Percentiles rank a stretch among this genome's conserved stretches.
Evolutionary conservation across 2,329 filamentous ascomycete genomes (phyloP).

Genomic region (Ophiocordyceps robertsii): DNA sequence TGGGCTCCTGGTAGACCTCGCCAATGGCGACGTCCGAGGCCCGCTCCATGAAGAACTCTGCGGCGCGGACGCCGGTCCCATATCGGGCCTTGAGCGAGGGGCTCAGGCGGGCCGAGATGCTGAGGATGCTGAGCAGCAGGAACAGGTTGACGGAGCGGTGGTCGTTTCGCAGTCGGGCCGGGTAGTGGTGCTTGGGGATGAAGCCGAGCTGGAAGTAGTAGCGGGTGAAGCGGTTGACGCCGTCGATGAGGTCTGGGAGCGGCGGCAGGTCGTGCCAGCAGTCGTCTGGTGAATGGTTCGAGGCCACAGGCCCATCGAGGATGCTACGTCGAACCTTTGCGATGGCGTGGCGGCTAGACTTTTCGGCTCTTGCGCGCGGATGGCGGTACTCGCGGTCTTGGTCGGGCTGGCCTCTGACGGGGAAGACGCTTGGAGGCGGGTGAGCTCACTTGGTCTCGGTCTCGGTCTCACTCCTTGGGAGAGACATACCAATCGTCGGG

Average conservation of each 20-base stretch:
- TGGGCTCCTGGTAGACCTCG: slow-evolving; percentile 39
- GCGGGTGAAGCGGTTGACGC: slow-evolving; percentile 36
- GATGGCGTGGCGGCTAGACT: slow-evolving; percentile 24
- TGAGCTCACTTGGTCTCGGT: slow-evolving; percentile 7
- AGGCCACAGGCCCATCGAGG: slow-evolving; percentile 14
- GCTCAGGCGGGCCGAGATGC: slow-evolving; percentile 42
- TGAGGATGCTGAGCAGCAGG: slow-evolving; percentile 39
- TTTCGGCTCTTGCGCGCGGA: slow-evolving; percentile 36
- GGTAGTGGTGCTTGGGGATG: slow-evolving; percentile 38
- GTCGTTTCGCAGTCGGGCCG: slow-evolving; percentile 30
- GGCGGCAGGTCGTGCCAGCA: slow-evolving; percentile 40
- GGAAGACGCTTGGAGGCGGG: slow-evolving; percentile 28
- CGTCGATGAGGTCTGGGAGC: slow-evolving; percentile 35
- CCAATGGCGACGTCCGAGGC: slow-evolving; percentile 31
- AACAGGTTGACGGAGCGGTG: slow-evolving; percentile 38
- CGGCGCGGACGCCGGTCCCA: slow-evolving; percentile 35
- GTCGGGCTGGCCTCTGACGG: slow-evolving; percentile 37
- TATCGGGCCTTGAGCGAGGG: slow-evolving; percentile 32
- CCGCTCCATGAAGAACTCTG: slow-evolving; percentile 38
- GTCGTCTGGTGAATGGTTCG: slow-evolving; percentile 18
- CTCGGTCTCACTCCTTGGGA: neutral
- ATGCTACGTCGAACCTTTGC: slow-evolving; percentile 21
- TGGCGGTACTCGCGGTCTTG: slow-evolving; percentile 42
- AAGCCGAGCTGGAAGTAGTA: slow-evolving; percentile 49
- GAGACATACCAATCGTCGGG: slow-evolving; percentile 31